These are phyloP conservation scores for Phylloporus rhodoxanthus DNA, from an alignment of 768 basidiomycete genomes.

Conservation along the genomic window DNA sequence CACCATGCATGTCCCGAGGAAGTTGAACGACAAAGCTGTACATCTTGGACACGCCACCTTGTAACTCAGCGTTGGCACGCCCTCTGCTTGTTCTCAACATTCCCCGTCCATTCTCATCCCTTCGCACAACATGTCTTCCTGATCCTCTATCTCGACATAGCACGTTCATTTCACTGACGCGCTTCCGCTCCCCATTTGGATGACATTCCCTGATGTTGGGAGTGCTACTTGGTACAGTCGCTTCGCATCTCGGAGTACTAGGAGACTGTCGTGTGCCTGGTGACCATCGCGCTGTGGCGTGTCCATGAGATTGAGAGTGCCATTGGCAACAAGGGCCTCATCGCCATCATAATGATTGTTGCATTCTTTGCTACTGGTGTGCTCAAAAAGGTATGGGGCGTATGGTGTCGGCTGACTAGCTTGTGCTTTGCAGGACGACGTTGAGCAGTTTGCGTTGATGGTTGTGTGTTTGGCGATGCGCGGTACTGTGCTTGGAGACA, in stretches of 20 bases:
- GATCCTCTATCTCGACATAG: too few relatives aligned
- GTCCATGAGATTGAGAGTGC: constrained; percentile 64
- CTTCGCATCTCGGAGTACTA: constrained; percentile 50
- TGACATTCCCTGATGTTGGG: too few relatives aligned
- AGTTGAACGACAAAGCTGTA: too few relatives aligned
- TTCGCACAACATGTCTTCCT: too few relatives aligned
- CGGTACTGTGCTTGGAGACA: constrained; percentile 92
- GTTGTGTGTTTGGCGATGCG: constrained; percentile 98
- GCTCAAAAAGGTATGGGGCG: constrained; percentile 71
- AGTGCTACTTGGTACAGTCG: too few relatives aligned
- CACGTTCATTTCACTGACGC: too few relatives aligned
- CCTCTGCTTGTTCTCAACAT: too few relatives aligned
- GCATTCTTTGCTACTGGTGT: constrained; percentile 93
- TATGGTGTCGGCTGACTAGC: neutral
- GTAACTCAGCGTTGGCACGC: too few relatives aligned
- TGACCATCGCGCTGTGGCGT: constrained; percentile 88
- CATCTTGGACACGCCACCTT: too few relatives aligned
- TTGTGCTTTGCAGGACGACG: constrained; percentile 63
- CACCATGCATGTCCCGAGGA: too few relatives aligned
- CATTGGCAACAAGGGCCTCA: constrained; percentile 96
- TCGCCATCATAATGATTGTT: constrained; percentile 87
- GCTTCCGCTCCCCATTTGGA: too few relatives aligned
- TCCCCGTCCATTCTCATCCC: too few relatives aligned
- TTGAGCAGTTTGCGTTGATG: constrained; percentile 90
- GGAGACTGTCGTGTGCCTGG: constrained; percentile 75